Conservation (phyloP, 257 asterid genomes). For the Eucommia ulmoides region DNA sequence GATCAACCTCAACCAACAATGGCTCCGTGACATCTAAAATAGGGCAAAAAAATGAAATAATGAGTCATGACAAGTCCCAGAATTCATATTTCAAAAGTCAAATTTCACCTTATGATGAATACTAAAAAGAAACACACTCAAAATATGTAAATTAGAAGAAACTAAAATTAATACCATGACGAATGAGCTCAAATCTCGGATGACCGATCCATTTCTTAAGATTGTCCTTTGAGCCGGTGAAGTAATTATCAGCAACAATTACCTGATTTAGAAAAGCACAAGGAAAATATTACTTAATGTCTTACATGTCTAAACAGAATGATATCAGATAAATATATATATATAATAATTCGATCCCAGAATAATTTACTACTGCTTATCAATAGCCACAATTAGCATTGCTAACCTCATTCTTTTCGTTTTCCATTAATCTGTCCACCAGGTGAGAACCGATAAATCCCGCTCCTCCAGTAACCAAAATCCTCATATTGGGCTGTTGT, state of each 20-base stretch:
- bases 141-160: too few relatives aligned
- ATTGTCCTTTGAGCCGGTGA: slow-evolving; percentile 1
- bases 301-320: too few relatives aligned
- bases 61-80: neutral
- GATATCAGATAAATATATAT: too few relatives aligned
- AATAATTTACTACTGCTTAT: too few relatives aligned
- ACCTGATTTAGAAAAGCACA: neutral
- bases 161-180: neutral
- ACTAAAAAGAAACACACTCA: too few relatives aligned
- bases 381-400: too few relatives aligned
- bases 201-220: slow-evolving; percentile 1
- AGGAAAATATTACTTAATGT: neutral
- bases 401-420: slow-evolving; percentile 2
- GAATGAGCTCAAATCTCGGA: slow-evolving; percentile 3
- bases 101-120: too few relatives aligned
- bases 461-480: slow-evolving; percentile 1
- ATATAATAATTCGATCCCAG: too few relatives aligned
- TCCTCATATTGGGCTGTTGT: slow-evolving; percentile 2
- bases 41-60: neutral
- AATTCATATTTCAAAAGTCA: too few relatives aligned
- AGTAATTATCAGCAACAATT: slow-evolving; percentile 1
- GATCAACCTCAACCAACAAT: slow-evolving; percentile 79
- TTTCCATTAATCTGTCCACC: slow-evolving; percentile 1
- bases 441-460: slow-evolving; percentile 1
- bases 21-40: slow-evolving; percentile 85